These are phyloP conservation scores for Calocera viscosa DNA, from an alignment of 768 basidiomycete species.

Conservation along the genomic window DNA sequence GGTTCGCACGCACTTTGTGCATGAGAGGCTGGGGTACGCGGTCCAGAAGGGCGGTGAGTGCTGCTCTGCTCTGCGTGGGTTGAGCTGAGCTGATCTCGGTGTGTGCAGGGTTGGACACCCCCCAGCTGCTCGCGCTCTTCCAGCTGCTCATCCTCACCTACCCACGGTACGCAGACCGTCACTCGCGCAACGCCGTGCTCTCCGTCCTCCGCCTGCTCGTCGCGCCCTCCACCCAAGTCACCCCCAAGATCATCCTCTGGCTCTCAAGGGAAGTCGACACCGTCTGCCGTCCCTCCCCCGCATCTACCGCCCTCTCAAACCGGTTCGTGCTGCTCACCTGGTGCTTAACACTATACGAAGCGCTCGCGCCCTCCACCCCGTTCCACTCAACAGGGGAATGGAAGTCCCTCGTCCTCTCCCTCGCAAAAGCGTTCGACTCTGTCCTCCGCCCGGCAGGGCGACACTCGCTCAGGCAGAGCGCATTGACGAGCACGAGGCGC, in stretches of 20 bases:
- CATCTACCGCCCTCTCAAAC: conserved; percentile 27
- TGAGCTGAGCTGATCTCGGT: background rate
- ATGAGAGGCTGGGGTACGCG: conserved; percentile 46
- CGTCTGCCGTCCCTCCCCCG: background rate
- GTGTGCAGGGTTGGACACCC: conserved; percentile 42
- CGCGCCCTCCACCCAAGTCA: background rate
- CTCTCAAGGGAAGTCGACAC: background rate
- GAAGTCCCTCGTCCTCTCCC: conserved; percentile 39
- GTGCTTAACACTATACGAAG: conserved; percentile 50
- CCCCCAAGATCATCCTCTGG: background rate
- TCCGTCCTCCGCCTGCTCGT: conserved; percentile 41
- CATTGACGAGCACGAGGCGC: conserved; percentile 48
- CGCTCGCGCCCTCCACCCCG: conserved; percentile 33
- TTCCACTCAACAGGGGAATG: conserved; percentile 41
- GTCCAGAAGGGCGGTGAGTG: conserved; percentile 42
- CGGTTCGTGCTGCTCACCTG: conserved; percentile 60
- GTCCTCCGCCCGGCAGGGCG: conserved; percentile 47
- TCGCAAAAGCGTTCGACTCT: conserved; percentile 49
- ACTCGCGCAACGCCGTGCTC: conserved; percentile 62
- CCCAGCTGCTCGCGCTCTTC: conserved; percentile 58
- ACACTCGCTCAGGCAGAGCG: conserved; percentile 46
- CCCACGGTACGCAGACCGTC: conserved; percentile 60
- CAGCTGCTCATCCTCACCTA: conserved; percentile 61
- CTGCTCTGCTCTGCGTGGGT: no score
- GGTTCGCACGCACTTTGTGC: conserved; percentile 44